Evolutionary conservation across 139 green algal genomes (phyloP).

Genomic region (Haematococcus lacustris): DNA sequence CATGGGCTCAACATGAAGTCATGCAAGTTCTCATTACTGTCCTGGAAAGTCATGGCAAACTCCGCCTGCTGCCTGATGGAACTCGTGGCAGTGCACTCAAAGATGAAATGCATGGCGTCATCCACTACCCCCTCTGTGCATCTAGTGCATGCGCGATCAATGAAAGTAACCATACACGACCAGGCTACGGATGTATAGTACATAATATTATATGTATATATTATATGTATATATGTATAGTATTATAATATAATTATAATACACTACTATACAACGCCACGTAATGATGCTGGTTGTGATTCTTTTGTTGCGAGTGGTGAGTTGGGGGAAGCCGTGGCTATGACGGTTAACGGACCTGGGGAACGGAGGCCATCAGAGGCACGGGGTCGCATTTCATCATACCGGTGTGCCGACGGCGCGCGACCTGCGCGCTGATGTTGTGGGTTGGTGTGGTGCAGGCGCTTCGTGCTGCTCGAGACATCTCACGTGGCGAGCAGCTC

Average conservation of each 20-base stretch:
- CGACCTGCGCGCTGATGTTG: not conserved
- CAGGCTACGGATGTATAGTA: not conserved
- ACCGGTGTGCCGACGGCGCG: not conserved
- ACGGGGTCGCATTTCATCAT: not conserved
- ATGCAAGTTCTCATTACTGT: no score
- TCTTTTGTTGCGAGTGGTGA: not conserved
- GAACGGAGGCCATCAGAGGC: not conserved
- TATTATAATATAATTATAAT: not conserved
- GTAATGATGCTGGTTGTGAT: not conserved
- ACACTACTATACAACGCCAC: not conserved
- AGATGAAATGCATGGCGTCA: no score
- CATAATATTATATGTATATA: no score
- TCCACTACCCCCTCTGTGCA: no score
- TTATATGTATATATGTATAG: no score
- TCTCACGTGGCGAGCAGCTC: constrained; percentile 36
- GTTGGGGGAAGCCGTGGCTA: not conserved
- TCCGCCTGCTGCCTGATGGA: no score
- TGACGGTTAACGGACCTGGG: not conserved
- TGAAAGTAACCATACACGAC: not conserved
- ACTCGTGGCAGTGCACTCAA: no score
- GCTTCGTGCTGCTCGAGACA: constrained; percentile 21
- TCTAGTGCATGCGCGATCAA: no score
- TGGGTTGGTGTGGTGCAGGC: constrained; percentile 1
- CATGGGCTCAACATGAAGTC: no score
- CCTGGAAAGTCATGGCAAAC: no score